A percentile compares a stretch with the other conserved stretches of the same genome.
These are phyloP conservation scores for Podospora pseudoanserina DNA, from an alignment of 495 filamentous ascomycete species.

Conservation along the genomic window DNA sequence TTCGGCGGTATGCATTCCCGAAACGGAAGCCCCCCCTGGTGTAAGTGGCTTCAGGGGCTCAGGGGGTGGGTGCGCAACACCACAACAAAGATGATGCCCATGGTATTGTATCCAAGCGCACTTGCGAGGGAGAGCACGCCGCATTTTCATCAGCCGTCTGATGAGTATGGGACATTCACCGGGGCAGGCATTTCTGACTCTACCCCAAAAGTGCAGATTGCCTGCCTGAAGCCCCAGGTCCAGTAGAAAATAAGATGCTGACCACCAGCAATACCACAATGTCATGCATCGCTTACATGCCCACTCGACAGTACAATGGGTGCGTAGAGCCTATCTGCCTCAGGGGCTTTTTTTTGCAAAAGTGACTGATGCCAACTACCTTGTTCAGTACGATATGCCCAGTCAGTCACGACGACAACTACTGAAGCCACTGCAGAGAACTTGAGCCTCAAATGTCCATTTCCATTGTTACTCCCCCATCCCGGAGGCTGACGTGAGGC, in stretches of 20 bases:
- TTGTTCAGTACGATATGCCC: not conserved
- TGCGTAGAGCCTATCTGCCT: not conserved
- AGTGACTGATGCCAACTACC: not conserved
- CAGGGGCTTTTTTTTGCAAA: not conserved
- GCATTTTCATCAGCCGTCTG: not conserved
- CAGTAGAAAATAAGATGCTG: not conserved
- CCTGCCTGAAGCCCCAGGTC: not conserved
- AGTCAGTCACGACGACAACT: not conserved
- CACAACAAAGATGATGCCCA: not conserved
- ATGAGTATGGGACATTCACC: not conserved
- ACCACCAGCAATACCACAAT: not conserved
- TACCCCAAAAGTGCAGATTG: not conserved
- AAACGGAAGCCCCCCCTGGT: slow-evolving; percentile 1
- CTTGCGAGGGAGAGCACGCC: not conserved
- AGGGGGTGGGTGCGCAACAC: not conserved
- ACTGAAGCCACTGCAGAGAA: not conserved
- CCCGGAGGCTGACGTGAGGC: not conserved
- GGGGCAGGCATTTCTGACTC: not conserved
- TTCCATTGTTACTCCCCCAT: not conserved
- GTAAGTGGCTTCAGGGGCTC: slow-evolving; percentile 5
- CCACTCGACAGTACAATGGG: not conserved
- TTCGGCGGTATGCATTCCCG: not conserved
- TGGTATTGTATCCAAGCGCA: not conserved
- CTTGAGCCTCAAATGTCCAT: not conserved
- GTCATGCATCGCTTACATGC: not conserved